Evolutionary conservation across 805 yeast genomes (phyloP), one percentile per base, ranked within the genome.

Genomic region (Nakazawaea ishiwadae): DNA sequence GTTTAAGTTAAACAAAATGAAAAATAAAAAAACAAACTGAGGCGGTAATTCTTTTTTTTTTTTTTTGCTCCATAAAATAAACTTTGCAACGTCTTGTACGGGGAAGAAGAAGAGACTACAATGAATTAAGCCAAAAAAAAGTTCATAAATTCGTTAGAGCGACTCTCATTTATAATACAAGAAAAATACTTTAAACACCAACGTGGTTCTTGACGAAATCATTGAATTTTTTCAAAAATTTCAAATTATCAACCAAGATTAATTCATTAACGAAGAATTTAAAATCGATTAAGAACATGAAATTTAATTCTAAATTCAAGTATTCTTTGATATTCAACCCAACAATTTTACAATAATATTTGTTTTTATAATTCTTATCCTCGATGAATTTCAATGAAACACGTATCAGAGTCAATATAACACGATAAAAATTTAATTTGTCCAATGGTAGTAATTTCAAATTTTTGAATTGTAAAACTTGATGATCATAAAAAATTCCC

Each of bases 321-420:
- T 70, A 50, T 39, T 70, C 76, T 4, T 53, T 52, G 8, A 57
- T 51, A 35, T 59, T 62, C n/a, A 70, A 57, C 2, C 76, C 76
- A 4, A 67, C 65, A n/a, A 70, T 65, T 28, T 63, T 63, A 31
- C 75, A 71, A 46, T 65, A 70, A 35, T 62, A 61, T 23, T 51
- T 52, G 39, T 68, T 75, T 37, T 62, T 65, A 48, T 59, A 70
- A 49, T 69, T 65, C 33, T 69, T 60, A 47, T 70, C 76, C 46
- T 70, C 76, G 19, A 69, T 54, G 27, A 63, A 52, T 45, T 70
- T 70, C 18, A 60, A 58, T 30, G 72, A 58, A 18, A 71, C 54
- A 31, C 76, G 51, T 12, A 69, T 45, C 28, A 58, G 54, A 2
- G 73, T 63, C 43, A 69, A 52, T 7, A 68, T 49, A 34, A 70